phyloP scores from a whole-genome alignment of 2,329 filamentous ascomycete genomes.

The Leptosphaerulina australis region DNA sequence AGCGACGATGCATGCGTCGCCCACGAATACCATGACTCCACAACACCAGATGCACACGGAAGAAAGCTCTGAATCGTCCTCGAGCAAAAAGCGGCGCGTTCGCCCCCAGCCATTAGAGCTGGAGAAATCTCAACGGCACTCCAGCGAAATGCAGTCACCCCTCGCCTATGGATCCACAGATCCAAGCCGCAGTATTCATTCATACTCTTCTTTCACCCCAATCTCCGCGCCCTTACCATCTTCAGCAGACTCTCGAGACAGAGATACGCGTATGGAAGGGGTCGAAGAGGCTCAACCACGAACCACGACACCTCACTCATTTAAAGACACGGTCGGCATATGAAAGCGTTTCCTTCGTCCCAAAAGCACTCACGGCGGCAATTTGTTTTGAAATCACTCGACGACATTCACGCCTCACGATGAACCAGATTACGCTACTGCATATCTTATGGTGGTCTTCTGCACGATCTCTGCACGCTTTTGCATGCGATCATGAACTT shows the following conservation, averaged over 20 bases:
- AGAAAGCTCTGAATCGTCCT: slow-evolving; percentile 42
- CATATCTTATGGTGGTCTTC: slow-evolving; percentile 42
- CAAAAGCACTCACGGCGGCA: slow-evolving; percentile 48
- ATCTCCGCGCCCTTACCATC: slow-evolving; percentile 46
- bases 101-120: slow-evolving; percentile 44
- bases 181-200: slow-evolving; percentile 32
- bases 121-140: slow-evolving; percentile 35
- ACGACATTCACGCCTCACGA: slow-evolving; percentile 50
- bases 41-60: slow-evolving; percentile 38
- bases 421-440: slow-evolving; percentile 40
- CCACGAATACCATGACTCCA: slow-evolving; percentile 34
- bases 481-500: slow-evolving; percentile 30
- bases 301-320: slow-evolving; percentile 51
- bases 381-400: slow-evolving; percentile 48
- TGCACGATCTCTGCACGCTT: slow-evolving; percentile 38
- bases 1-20: slow-evolving; percentile 22
- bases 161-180: slow-evolving; percentile 39
- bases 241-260: slow-evolving; percentile 40
- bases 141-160: slow-evolving; percentile 41
- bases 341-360: slow-evolving; percentile 48
- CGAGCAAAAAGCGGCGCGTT: slow-evolving; percentile 42
- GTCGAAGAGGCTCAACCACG: slow-evolving; percentile 47
- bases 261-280: slow-evolving; percentile 47
- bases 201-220: slow-evolving; percentile 45
- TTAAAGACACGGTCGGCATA: slow-evolving; percentile 53